Base-by-base conservation (phyloP, 2,329 filamentous ascomycete species). In the Arthrocladium fulminans region DNA sequence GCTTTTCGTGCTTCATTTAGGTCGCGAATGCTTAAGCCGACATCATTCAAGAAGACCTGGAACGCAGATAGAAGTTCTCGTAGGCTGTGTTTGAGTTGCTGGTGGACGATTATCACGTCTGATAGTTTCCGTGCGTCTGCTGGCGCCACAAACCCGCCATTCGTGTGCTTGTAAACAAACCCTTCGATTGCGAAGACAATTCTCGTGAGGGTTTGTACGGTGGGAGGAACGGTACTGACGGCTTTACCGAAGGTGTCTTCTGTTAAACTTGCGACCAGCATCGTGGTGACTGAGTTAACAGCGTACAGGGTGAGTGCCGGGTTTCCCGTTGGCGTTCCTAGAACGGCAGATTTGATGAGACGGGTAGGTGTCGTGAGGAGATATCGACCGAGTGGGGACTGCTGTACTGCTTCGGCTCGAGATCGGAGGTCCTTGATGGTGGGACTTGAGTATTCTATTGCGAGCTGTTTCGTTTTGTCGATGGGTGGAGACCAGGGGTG, bases 241-340 rank as follows among this genome's bases (percentile, higher is more conserved):
- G 94, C 90, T 57, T 86, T 85, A 12, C 90, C 90, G 61, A 81
- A 92, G 40, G 76, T 76, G 63, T 97, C 90, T 65, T 97, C 89
- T 2, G 72, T 71, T 47, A 96, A 67, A 64, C 85, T 90, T 53
- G 77, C 77, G 3, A 87, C 76, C 0, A 86, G 77, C 23, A 97
- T 73, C 43, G 76, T 74, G 10, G 79, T 80, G 32, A 92, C 68
- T 0, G 83, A 77, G 51, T 81, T 79, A n/a, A 82, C 73, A 1
- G 86, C 84, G 61, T 90, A 81, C 44, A 84, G 67, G 56, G 88
- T 83, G 13, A 84, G 69, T 24, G 77, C 78, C 1, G 80, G 70
- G 60, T 85, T 81, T 2, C 83, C 84, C 59, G 84, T 81, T 0
- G 88, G 88, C 0, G 75, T 71, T 25, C 88, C 88, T 17, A 92